These are phyloP conservation scores for Hysterium pulicare DNA, from an alignment of 2,329 filamentous ascomycete species.

Conservation along the genomic window DNA sequence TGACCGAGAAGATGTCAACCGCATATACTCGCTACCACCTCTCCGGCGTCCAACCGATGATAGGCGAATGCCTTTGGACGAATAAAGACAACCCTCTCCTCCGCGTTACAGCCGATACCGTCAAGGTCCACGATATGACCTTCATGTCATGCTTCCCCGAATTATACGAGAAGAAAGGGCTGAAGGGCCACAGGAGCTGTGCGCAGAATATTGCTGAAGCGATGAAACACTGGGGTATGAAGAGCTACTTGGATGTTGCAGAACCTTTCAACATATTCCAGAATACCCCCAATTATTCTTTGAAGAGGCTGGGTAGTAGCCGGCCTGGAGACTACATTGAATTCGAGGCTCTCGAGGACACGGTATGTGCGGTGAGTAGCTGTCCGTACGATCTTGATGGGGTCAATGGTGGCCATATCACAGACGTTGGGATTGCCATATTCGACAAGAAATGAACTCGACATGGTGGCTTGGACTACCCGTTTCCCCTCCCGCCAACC, in stretches of 20 bases:
- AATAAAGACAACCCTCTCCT: conserved; percentile 37
- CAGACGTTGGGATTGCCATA: conserved; percentile 35
- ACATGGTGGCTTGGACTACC: too few species aligned
- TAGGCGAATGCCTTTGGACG: conserved; percentile 37
- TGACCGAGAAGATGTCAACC: conserved; percentile 36
- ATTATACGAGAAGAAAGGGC: conserved; percentile 32
- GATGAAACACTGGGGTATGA: conserved; percentile 35
- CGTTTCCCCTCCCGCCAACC: too few species aligned
- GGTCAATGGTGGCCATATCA: conserved; percentile 39
- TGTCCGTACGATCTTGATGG: conserved; percentile 39
- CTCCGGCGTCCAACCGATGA: conserved; percentile 29
- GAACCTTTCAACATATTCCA: conserved; percentile 43
- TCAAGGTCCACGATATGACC: conserved; percentile 41
- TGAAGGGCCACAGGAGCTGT: conserved; percentile 35
- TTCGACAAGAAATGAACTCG: too few species aligned
- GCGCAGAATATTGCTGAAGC: conserved; percentile 38
- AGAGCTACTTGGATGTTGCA: conserved; percentile 29
- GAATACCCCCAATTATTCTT: conserved; percentile 38
- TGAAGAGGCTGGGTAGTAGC: conserved; percentile 36
- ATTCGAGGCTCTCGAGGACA: conserved; percentile 36
- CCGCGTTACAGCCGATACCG: conserved; percentile 35
- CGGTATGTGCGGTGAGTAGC: conserved; percentile 34
- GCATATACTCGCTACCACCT: conserved; percentile 40
- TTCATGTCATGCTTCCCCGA: conserved; percentile 41
- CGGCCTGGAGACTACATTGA: conserved; percentile 39